phyloP scores from a whole-genome alignment of 1,139 yeast genomes.

The Suhomyces choctaworum region DNA sequence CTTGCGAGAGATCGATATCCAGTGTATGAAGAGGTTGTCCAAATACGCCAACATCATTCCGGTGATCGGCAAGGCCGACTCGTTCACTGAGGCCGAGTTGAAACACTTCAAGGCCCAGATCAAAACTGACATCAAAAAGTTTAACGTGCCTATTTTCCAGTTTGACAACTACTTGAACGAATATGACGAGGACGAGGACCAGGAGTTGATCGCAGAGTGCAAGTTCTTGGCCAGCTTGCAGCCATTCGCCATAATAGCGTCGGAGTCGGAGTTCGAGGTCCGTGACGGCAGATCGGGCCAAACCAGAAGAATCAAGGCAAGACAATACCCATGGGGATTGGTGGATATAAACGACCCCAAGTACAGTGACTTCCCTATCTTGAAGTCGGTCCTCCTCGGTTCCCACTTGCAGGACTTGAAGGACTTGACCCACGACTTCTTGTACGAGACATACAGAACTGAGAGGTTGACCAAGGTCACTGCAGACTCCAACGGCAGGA shows the following conservation, averaged over 20 bases:
- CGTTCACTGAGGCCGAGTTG: slow-evolving; percentile 77
- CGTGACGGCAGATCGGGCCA: slow-evolving; percentile 58
- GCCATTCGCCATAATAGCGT: slow-evolving; percentile 89
- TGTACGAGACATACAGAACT: slow-evolving; percentile 92
- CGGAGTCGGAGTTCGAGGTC: slow-evolving; percentile 53
- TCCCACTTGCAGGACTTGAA: slow-evolving; percentile 93
- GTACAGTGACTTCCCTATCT: slow-evolving; percentile 78
- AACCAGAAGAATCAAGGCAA: slow-evolving; percentile 59
- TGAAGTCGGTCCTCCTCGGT: slow-evolving; percentile 81
- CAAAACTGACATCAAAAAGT: slow-evolving; percentile 69
- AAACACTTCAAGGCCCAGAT: slow-evolving; percentile 54
- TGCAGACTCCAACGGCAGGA: slow-evolving; percentile 36
- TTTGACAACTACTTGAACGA: slow-evolving; percentile 54
- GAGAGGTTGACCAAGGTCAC: slow-evolving; percentile 65
- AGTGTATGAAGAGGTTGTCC: slow-evolving; percentile 74
- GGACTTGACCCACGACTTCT: slow-evolving; percentile 87
- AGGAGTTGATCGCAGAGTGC: slow-evolving; percentile 80
- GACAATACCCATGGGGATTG: slow-evolving; percentile 94
- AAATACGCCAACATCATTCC: slow-evolving; percentile 87
- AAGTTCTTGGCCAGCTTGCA: slow-evolving; percentile 69
- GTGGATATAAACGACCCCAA: slow-evolving; percentile 82
- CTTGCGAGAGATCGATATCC: slow-evolving; percentile 70
- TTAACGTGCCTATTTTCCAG: slow-evolving; percentile 80
- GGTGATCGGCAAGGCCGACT: slow-evolving; percentile 82
- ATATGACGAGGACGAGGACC: slow-evolving; percentile 55